Evolutionary conservation across 2,329 filamentous ascomycete genomes (phyloP).

Genomic region (Colletotrichum godetiae): DNA sequence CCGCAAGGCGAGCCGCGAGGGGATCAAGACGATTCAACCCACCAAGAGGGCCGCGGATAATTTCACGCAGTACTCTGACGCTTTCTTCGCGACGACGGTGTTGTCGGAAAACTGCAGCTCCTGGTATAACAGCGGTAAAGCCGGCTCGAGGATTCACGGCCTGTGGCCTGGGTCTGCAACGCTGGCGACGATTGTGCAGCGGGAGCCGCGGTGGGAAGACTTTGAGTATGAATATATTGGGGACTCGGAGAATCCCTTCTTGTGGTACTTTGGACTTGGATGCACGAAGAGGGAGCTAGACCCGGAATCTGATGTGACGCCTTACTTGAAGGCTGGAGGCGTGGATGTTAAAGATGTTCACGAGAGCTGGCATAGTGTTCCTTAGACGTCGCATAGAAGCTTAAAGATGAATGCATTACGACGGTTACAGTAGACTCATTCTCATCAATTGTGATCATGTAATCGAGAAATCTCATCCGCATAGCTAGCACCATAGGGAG

Average conservation of each 20-base stretch:
- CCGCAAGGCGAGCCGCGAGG: constrained; percentile 73
- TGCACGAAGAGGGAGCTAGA: constrained; percentile 70
- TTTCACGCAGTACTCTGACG: constrained; percentile 68
- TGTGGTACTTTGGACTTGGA: constrained; percentile 76
- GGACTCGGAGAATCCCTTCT: constrained; percentile 61
- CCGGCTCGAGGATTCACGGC: constrained; percentile 73
- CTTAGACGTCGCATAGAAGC: constrained; percentile 36
- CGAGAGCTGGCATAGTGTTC: constrained; percentile 74
- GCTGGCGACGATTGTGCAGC: constrained; percentile 68
- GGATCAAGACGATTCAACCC: constrained; percentile 71
- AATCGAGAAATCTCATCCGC: not conserved
- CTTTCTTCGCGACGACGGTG: constrained; percentile 66
- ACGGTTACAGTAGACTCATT: not conserved
- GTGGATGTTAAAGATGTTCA: constrained; percentile 72
- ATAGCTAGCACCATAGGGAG: too few species aligned
- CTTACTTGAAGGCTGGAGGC: constrained; percentile 68
- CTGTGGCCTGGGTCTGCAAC: constrained; percentile 77
- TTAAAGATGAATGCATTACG: not conserved
- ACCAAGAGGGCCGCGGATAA: constrained; percentile 71
- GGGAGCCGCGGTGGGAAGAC: constrained; percentile 67
- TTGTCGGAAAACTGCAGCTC: constrained; percentile 73
- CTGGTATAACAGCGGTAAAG: constrained; percentile 77
- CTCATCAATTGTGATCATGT: not conserved
- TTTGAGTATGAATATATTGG: constrained; percentile 61
- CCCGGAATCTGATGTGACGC: constrained; percentile 68